Evolutionary conservation across 2,329 filamentous ascomycete genomes (phyloP), one percentile per base, ranked within the genome.

Genomic region (Apiospora rasikravindrae): DNA sequence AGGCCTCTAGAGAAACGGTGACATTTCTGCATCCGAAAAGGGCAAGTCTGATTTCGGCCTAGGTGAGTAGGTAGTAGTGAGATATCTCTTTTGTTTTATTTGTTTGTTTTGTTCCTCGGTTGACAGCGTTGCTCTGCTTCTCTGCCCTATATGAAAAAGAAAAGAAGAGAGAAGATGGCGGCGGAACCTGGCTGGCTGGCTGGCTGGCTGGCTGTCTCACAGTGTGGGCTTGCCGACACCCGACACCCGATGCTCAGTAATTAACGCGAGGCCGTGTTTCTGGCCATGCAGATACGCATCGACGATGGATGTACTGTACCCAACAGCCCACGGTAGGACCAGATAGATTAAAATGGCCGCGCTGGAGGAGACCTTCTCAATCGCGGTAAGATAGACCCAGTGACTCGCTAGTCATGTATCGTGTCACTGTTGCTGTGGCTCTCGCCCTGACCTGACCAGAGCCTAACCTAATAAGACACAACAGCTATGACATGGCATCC

Each of bases 381-480:
- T 53, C 10, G 24, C 49, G 24, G 4, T 10, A 8, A 49, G 6
- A 19, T 16, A 61, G 53, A 33, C 53, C 53, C 53, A 61, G 53
- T 37, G 53, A 61, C 53, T 22, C 33, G 16, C 53, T 61, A 61
- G 53, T 37, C 51, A 57, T 61, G 53, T 61, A 37, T 61, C 29
- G 53, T 61, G 26, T 57, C 26, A 26, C 51, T 57, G 24, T 16
- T 57, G 51, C 51, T 57, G 51, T 14, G 13, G 51, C 16, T 57
- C 24, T 29, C 26, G 53, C 37, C 13, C 19, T 37, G 53, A 11
- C 13, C 19, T 37, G 53, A 33, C 53, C 29, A 61, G n/a, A 37
- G 53, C 16, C 53, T 37, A 61, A 61, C 53, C 53, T 61, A 61
- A 61, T 61, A 37, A 61, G 53, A 61, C 53, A 37, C 33, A 37